Evolutionary conservation across 177 flowering plant genomes (phyloP), one percentile per base, ranked within the genome.

Genomic region (Vitis hybrid): DNA sequence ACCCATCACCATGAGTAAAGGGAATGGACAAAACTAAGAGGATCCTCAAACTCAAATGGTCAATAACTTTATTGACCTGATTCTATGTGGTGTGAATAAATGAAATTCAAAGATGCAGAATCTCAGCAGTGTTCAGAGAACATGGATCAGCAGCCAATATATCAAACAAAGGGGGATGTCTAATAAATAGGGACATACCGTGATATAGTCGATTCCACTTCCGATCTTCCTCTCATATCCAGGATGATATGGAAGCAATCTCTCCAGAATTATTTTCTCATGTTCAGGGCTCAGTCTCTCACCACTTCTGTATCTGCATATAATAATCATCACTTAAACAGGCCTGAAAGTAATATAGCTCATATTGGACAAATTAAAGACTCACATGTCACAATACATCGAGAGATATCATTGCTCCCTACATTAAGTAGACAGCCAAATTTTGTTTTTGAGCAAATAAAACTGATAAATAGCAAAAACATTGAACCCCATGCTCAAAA

Each of bases 231-330:
- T 76, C 47, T 88, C 84, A 68, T 17, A 76, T 59, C 80, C 83
- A 28, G 93, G 93, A 82, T 91, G 96, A 77, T 83, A 81, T 11
- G 88, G 85, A 79, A 91, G 90, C 78, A 91, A 68, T 75, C 81
- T 84, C 19, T 88, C 86, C 31, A 82, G 33, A 60, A 91, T 82
- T 19, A 72, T 79, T 73, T 72, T 84, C 80, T 88, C 89, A 74
- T 89, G 88, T 70, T 84, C 84, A n/a, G 82, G 78, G 65, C 78
- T 84, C 59, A 89, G 71, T 66, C 73, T 82, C 22, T 86, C 88
- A 70, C 97, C 98, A 79, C 84, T 84, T 77, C 63, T 78, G 67
- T 95, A 95, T 75, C 99, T 95, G 84, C 76, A 82, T 8, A 38
- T 62, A 22, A 60, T 24, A 22, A 60, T 24, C 6, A 60, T 60